Conservation (phyloP, 1,284 basidiomycete genomes). For the Cryptococcus sp. region DNA sequence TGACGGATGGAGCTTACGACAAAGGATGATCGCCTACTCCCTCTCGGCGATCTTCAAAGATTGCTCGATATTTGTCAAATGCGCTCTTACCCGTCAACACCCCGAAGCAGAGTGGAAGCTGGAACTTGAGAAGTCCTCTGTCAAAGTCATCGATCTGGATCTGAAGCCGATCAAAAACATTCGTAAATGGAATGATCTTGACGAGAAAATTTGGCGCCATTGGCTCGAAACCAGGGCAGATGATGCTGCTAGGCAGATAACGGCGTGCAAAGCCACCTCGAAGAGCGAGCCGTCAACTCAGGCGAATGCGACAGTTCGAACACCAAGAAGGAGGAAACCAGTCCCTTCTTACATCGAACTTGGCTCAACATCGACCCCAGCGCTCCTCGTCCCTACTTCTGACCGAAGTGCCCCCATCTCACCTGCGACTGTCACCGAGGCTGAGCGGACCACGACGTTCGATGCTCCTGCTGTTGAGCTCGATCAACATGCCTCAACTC, state of each 20-base stretch:
- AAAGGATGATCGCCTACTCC: constrained; percentile 66
- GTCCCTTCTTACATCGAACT: neutral
- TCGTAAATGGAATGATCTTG: constrained; percentile 70
- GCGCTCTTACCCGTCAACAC: constrained; percentile 12
- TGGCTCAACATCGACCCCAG: constrained; percentile 9
- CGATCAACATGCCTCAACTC: too few relatives aligned
- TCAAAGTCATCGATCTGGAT: constrained; percentile 83
- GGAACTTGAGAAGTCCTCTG: constrained; percentile 36
- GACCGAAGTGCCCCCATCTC: neutral
- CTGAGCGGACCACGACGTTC: neutral
- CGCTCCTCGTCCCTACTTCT: constrained; percentile 11
- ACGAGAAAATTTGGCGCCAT: constrained; percentile 62
- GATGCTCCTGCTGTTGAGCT: too few relatives aligned
- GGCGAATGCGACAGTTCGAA: too few relatives aligned
- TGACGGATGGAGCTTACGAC: constrained; percentile 39
- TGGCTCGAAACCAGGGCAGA: constrained; percentile 49
- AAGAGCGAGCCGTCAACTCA: neutral
- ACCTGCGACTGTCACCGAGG: neutral
- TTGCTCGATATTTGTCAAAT: constrained; percentile 77
- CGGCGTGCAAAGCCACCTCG: neutral
- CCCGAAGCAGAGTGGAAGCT: constrained; percentile 15
- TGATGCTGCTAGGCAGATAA: neutral
- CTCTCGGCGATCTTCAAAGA: constrained; percentile 95
- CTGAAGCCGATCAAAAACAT: constrained; percentile 71
- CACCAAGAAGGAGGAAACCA: too few relatives aligned